These are phyloP conservation scores for Trapa incisa DNA, from an alignment of 345 rosid genomes.

Conservation along the genomic window DNA sequence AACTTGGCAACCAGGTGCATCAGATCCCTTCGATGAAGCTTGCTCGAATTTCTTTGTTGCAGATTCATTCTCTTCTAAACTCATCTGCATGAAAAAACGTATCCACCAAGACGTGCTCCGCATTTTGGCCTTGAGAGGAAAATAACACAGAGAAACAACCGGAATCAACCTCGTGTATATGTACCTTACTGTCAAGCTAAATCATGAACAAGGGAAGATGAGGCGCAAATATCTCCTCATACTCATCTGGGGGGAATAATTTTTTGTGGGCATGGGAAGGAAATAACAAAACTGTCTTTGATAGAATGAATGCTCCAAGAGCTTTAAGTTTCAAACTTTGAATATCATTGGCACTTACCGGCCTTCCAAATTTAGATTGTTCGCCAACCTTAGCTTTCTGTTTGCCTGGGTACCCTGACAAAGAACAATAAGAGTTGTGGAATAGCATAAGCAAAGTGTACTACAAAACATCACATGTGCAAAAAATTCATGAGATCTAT, in stretches of 20 bases:
- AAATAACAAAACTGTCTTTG: not conserved
- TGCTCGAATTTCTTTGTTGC: constrained; percentile 32
- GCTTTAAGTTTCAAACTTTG: not conserved
- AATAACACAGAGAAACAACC: not conserved
- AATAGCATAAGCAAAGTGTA: not conserved
- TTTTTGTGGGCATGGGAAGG: not conserved
- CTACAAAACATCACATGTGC: not conserved
- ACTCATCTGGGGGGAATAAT: not conserved
- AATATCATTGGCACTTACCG: constrained; percentile 34
- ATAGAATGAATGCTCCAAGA: not conserved
- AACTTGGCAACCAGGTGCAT: constrained; percentile 69
- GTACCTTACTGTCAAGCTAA: not conserved
- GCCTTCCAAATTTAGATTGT: constrained; percentile 78
- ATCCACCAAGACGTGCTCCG: constrained; percentile 42
- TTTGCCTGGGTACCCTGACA: constrained; percentile 65
- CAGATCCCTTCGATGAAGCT: constrained; percentile 33
- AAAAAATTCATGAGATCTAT: not conserved
- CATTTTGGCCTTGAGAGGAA: constrained; percentile 25
- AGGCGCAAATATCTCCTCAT: not conserved
- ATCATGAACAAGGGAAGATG: not conserved
- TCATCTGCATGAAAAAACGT: constrained; percentile 30
- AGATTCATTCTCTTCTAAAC: constrained; percentile 31
- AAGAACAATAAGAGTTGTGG: constrained; percentile 1
- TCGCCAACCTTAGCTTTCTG: constrained; percentile 77
- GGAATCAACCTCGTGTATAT: not conserved